Percentiles rank a stretch among this genome's conserved stretches.
phyloP scores from a whole-genome alignment of 352 stramenopile genomes.

The Blastocystis sp. region DNA sequence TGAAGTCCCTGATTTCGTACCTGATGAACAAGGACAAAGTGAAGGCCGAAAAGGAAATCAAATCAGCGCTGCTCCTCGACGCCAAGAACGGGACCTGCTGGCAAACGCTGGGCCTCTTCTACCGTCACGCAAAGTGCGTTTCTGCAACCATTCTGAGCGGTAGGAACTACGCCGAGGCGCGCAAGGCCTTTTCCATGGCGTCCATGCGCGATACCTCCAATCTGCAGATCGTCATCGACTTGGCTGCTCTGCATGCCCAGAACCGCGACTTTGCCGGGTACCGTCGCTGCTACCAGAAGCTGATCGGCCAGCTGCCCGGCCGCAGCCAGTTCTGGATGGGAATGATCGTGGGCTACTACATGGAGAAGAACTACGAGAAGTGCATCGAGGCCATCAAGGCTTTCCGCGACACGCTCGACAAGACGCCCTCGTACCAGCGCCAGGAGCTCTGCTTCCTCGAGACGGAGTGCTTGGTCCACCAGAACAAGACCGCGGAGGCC shows the following conservation, averaged over 20 bases:
- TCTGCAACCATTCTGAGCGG: neutral
- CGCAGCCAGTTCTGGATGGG: slow-evolving; percentile 48
- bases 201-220: slow-evolving; percentile 34
- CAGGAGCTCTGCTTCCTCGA: slow-evolving; percentile 57
- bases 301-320: slow-evolving; percentile 22
- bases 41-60: slow-evolving; percentile 45
- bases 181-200: slow-evolving; percentile 43
- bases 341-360: slow-evolving; percentile 48
- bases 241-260: slow-evolving; percentile 36
- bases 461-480: slow-evolving; percentile 2
- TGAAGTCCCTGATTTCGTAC: slow-evolving; percentile 39
- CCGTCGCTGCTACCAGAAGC: slow-evolving; percentile 43
- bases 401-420: slow-evolving; percentile 29
- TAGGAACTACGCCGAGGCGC: slow-evolving; percentile 57
- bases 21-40: slow-evolving; percentile 51
- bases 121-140: slow-evolving; percentile 38
- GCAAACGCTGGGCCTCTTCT: slow-evolving; percentile 58
- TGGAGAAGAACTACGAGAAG: slow-evolving; percentile 46
- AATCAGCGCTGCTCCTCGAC: slow-evolving; percentile 22
- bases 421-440: neutral
- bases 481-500: neutral
- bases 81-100: slow-evolving; percentile 44
- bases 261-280: slow-evolving; percentile 29
- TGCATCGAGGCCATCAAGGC: slow-evolving; percentile 28
- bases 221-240: slow-evolving; percentile 32